Percentiles rank a stretch among this genome's conserved stretches.
Conservation (phyloP, 2,329 filamentous ascomycete genomes). For the Hymenoscyphus infarciens region DNA sequence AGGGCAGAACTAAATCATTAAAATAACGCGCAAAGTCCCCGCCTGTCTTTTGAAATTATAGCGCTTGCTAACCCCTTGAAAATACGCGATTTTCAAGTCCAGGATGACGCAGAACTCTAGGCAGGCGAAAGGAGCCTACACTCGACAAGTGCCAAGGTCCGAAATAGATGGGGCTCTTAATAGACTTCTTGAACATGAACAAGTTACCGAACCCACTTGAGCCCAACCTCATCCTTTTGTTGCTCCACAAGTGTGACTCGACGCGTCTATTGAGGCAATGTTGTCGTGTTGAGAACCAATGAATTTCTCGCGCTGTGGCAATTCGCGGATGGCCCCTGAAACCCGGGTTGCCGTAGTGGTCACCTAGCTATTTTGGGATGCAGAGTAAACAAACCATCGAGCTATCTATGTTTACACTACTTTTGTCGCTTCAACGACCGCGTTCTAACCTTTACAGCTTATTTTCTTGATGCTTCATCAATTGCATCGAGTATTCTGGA, state of each 20-base stretch:
- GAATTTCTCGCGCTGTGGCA: slow-evolving; percentile 8
- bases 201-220: neutral
- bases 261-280: slow-evolving; percentile 11
- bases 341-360: slow-evolving; percentile 13
- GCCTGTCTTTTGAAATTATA: too few species aligned
- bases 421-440: slow-evolving; percentile 5
- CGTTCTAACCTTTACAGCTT: neutral
- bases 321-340: slow-evolving; percentile 10
- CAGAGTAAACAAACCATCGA: slow-evolving; percentile 43
- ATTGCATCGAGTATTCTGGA: neutral
- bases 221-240: neutral
- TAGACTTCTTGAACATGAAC: neutral
- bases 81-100: neutral
- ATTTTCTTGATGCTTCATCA: neutral
- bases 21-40: too few species aligned
- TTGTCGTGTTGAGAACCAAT: slow-evolving; percentile 18
- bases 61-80: too few species aligned
- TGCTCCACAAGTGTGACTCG: slow-evolving; percentile 13
- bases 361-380: slow-evolving; percentile 40
- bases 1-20: too few species aligned
- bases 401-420: slow-evolving; percentile 14
- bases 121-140: neutral
- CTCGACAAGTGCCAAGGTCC: neutral
- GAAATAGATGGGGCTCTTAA: neutral
- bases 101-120: neutral